Conservation (phyloP, 129 eudicot species). For the Lactuca saligna region DNA sequence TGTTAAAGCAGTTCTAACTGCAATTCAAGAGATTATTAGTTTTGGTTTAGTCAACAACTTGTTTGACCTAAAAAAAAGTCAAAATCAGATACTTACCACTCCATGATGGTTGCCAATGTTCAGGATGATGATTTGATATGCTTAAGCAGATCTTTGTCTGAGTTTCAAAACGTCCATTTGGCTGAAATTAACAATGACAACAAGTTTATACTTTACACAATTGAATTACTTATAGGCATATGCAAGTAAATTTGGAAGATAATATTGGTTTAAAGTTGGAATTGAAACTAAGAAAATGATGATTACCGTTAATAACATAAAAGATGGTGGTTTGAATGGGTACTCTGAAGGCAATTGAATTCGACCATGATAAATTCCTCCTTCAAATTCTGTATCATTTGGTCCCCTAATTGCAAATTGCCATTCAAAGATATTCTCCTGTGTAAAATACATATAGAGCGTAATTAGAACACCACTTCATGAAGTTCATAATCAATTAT, state of each 20-base stretch:
- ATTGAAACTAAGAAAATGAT: background rate
- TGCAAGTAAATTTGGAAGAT: background rate
- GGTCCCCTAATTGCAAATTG: constrained; percentile 98
- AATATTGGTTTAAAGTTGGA: background rate
- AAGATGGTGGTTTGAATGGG: constrained; percentile 97
- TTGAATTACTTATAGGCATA: too few relatives aligned
- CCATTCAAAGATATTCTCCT: constrained; percentile 99
- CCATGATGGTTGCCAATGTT: constrained; percentile 99
- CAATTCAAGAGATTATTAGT: constrained; percentile 22
- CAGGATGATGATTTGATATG: constrained; percentile 99
- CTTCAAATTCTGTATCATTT: constrained; percentile 85
- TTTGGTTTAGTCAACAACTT: background rate
- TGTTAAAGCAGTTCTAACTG: constrained; percentile 96
- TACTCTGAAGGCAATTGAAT: constrained; percentile 95
- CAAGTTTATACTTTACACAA: too few relatives aligned
- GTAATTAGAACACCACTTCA: background rate
- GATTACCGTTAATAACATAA: constrained; percentile 86
- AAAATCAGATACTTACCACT: constrained; percentile 53
- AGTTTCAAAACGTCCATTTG: constrained; percentile 97
- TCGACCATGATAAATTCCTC: constrained; percentile 96
- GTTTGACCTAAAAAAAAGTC: background rate
- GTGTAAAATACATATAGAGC: background rate
- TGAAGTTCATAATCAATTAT: background rate
- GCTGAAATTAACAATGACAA: constrained; percentile 47
- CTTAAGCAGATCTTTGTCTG: constrained; percentile 98